Base-by-base conservation (phyloP, 2,329 filamentous ascomycete species). In the Ambrosiella cleistominuta region DNA sequence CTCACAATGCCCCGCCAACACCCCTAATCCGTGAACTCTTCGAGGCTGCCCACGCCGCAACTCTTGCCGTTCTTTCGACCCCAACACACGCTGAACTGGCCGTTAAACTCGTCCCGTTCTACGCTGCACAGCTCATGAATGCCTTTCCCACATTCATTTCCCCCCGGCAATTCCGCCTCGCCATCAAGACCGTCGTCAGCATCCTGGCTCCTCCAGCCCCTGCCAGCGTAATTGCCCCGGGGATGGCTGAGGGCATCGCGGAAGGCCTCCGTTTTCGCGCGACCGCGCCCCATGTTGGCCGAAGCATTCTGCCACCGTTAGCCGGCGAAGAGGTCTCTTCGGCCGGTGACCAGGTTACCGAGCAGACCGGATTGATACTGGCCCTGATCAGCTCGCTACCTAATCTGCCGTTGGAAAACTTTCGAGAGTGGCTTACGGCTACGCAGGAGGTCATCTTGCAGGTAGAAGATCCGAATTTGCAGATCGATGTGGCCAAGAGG, bases 1-100 rank as follows among this genome's bases (percentile, higher is more conserved):
- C 73, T 0, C 70, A 74, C 49, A 65, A 70, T 3, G 71, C 70
- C 0, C 67, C 70, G 1, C 69, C 72, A 54, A 71, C 75, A 2
- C 69, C 72, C 3, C 72, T 72, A 1, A 74, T 75, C 64, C 67
- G 75, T 17, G 73, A 78, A 57, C 70, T 94, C n/a, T 95, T 94
- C 64, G 90, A 96, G 69, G 82, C 90, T 0, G 88, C 89, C 0
- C 90, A 96, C 70, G 86, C 85, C 63, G 80, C 90, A 47, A 79
- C 88, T 63, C 78, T 96, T 5, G 82, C 90, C 1, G 82, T 88
- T 3, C 80, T 95, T 51, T 86, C 86, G 0, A 85, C 86, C 56
- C 87, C 89, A 0, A 82, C 86, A 62, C 90, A 89, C 64, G 81
- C 83, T 15, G 70, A 79, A 13, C 71, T 94, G 19, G 83, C 87